phyloP scores from a whole-genome alignment of 1,139 yeast genomes.

The Yamadazyma kanchanaburiensis region DNA sequence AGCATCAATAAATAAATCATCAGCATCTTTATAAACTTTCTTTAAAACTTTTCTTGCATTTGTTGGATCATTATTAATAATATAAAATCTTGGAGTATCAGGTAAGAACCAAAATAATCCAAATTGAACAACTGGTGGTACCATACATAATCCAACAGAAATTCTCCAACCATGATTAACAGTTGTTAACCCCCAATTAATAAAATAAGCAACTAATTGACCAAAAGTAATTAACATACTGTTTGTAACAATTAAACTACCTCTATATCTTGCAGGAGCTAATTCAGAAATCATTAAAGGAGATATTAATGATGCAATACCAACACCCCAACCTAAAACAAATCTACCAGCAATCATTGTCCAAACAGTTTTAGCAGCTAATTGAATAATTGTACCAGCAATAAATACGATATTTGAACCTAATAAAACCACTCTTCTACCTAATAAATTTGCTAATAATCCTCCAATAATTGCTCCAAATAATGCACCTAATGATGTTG shows the following conservation, averaged over 20 bases:
- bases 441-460: constrained; percentile 70
- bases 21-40: constrained; percentile 54
- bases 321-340: constrained; percentile 94
- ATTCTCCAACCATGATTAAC: constrained; percentile 90
- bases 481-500: constrained; percentile 90
- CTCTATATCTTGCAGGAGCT: constrained; percentile 90
- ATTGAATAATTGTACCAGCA: constrained; percentile 79
- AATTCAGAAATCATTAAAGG: constrained; percentile 89
- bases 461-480: constrained; percentile 79
- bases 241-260: constrained; percentile 70
- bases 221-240: constrained; percentile 84
- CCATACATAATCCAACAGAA: constrained; percentile 82
- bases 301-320: constrained; percentile 86
- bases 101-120: constrained; percentile 80
- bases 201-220: constrained; percentile 85
- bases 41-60: constrained; percentile 65
- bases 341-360: constrained; percentile 89
- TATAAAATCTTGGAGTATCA: constrained; percentile 89
- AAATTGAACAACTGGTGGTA: constrained; percentile 82
- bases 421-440: constrained; percentile 78
- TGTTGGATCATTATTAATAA: constrained; percentile 62
- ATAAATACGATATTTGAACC: constrained; percentile 77
- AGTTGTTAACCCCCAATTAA: constrained; percentile 81
- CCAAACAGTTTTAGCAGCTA: constrained; percentile 79
- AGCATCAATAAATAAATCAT: constrained; percentile 53